Percentiles rank a stretch among this genome's conserved stretches.
phyloP scores from a whole-genome alignment of 371 early-diverging fungal species.

The Umbelopsis sp. region DNA sequence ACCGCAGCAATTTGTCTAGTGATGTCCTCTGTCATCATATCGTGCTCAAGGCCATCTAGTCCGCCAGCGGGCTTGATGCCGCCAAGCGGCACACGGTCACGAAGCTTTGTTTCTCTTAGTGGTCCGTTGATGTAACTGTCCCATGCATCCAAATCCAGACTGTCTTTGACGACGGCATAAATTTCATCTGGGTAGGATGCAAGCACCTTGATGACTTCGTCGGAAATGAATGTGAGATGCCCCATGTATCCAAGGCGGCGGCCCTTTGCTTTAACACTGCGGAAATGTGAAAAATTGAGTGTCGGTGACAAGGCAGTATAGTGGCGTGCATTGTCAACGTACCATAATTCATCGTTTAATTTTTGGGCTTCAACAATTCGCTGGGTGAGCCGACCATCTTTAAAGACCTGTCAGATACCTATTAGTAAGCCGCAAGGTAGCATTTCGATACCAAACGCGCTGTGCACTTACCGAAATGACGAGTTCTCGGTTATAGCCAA shows the following conservation, averaged over 20 bases:
- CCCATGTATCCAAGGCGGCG: constrained; percentile 95
- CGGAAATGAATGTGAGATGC: constrained; percentile 93
- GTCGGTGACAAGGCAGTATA: too few species aligned
- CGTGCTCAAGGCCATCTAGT: constrained; percentile 30
- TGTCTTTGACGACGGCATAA: constrained; percentile 58
- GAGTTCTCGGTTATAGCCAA: constrained; percentile 66
- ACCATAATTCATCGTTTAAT: constrained; percentile 40
- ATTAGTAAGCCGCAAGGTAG: not conserved
- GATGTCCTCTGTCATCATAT: constrained; percentile 31
- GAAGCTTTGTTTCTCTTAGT: constrained; percentile 81
- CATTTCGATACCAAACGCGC: too few species aligned
- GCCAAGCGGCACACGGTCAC: constrained; percentile 86
- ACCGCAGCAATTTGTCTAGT: constrained; percentile 31
- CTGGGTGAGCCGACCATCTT: constrained; percentile 78
- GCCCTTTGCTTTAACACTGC: constrained; percentile 76
- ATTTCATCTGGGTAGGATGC: constrained; percentile 67
- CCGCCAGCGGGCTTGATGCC: constrained; percentile 75
- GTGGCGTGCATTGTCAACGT: not conserved
- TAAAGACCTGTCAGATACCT: constrained; percentile 60
- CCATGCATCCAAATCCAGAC: constrained; percentile 82
- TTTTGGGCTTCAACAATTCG: constrained; percentile 78
- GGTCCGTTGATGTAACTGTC: constrained; percentile 80
- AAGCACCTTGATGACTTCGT: constrained; percentile 85
- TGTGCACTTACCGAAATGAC: constrained; percentile 60
- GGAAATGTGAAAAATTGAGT: not conserved